Conservation (phyloP, 1,284 basidiomycete genomes). For the Pseudozyma pruni region DNA sequence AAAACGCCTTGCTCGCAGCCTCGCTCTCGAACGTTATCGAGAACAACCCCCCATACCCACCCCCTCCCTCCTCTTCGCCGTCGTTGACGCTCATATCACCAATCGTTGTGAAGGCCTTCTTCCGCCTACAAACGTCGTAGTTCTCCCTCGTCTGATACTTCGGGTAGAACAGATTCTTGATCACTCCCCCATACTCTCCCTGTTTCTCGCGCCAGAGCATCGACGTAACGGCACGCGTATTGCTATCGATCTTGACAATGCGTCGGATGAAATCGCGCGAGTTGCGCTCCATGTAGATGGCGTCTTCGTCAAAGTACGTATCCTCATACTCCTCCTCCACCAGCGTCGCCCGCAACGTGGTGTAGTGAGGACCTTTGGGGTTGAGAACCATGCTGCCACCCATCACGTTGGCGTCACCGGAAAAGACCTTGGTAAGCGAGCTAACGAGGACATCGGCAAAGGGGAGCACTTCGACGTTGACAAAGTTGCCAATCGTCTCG, state of each 20-base stretch:
- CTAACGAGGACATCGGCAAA: constrained; percentile 93
- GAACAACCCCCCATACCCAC: constrained; percentile 90
- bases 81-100: constrained; percentile 4
- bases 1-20: constrained; percentile 82
- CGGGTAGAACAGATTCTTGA: constrained; percentile 91
- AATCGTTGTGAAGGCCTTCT: constrained; percentile 42
- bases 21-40: constrained; percentile 83
- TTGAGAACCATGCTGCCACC: constrained; percentile 81
- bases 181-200: constrained; percentile 63
- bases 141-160: constrained; percentile 79
- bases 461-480: constrained; percentile 91
- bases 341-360: constrained; percentile 75
- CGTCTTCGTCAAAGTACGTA: constrained; percentile 88
- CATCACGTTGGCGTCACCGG: constrained; percentile 95
- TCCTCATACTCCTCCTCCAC: constrained; percentile 82
- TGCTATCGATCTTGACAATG: constrained; percentile 81
- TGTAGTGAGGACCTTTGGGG: constrained; percentile 78
- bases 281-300: constrained; percentile 96
- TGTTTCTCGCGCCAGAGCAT: constrained; percentile 72
- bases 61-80: constrained; percentile 9
- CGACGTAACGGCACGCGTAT: constrained; percentile 83
- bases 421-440: constrained; percentile 94
- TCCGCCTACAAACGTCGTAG: constrained; percentile 77
- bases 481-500: constrained; percentile 95
- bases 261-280: constrained; percentile 88